These are phyloP conservation scores for Sporothrix dimorphospora DNA, from an alignment of 2,329 filamentous ascomycete species.

Conservation along the genomic window DNA sequence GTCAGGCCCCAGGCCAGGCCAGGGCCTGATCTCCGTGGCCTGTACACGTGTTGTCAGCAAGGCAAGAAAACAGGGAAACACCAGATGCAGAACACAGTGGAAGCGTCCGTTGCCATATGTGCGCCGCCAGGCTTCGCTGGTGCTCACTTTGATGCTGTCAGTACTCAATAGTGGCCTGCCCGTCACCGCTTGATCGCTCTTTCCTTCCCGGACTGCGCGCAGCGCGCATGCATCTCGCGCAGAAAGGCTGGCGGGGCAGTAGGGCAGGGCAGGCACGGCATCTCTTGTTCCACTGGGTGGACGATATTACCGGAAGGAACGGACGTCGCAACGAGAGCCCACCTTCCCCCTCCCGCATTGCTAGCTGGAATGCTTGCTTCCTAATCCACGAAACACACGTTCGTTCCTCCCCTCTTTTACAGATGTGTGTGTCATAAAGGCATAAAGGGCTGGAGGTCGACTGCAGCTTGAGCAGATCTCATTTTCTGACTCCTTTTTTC, in stretches of 20 bases:
- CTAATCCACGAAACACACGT: background rate
- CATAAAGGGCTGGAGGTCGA: background rate
- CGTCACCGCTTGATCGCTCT: slow-evolving; percentile 18
- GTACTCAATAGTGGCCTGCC: background rate
- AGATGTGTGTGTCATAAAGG: too few species aligned
- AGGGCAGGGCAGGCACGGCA: slow-evolving; percentile 7
- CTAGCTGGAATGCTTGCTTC: slow-evolving; percentile 6
- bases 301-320: slow-evolving; percentile 19
- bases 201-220: background rate
- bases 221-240: background rate
- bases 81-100: background rate
- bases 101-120: background rate
- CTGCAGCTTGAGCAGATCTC: background rate
- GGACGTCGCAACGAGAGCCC: background rate
- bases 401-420: background rate
- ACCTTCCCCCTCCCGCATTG: background rate
- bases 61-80: background rate
- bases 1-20: background rate
- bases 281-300: background rate
- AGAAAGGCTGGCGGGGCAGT: background rate
- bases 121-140: background rate
- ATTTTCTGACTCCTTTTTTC: background rate
- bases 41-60: background rate
- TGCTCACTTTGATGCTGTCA: background rate
- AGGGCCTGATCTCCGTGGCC: background rate